Base-by-base conservation (phyloP, 768 basidiomycete genomes). In the Termitomyces sp. region DNA sequence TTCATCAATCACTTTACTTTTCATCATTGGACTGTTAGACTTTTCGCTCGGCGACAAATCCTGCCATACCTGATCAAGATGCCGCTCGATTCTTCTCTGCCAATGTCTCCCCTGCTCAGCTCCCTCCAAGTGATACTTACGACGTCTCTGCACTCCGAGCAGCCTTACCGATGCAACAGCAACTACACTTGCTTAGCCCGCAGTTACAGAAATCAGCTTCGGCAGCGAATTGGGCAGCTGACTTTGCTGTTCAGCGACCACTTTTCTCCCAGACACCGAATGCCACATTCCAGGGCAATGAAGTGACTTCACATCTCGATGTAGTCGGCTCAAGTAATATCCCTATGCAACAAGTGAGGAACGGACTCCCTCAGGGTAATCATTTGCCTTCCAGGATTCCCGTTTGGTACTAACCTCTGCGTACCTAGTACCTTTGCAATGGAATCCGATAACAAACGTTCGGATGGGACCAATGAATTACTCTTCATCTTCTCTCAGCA, bases 81-180 rank as follows among this genome's bases (percentile, higher is more conserved):
- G 88, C 86, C 5, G 77, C 85, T 16, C 81, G 74, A 42, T 92
- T 93, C 75, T 90, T 92, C 68, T 74, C 78, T 55, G 34, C 69
- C 63, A 61, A 69, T 58, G n/a, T 64, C 58, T 56, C 70, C 56
- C 56, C 69, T 46, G 63, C 69, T 22, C 75, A 76, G 32, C 62
- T 76, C 32, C 46, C 74, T n/a, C 57, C 70, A 1, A 72, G 72
- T 24, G 61, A 74, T 26, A 61, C 80, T 3, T 90, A 86, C 65
- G 85, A 91, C 63, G 65, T 91, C 5, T 76, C 82, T 50, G 74
- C 76, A n/a, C 70, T 89, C 56, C 78, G 74, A 55, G 68, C 71
- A 31, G 70, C 83, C 8, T 67, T 88, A 18, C 81, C 84, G 36
- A 41, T 66, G 8, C 63, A 63, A 43, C 34, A 55, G 26, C 63